Conservation (phyloP, 208 protist genomes). For the Leishmania turanica region DNA sequence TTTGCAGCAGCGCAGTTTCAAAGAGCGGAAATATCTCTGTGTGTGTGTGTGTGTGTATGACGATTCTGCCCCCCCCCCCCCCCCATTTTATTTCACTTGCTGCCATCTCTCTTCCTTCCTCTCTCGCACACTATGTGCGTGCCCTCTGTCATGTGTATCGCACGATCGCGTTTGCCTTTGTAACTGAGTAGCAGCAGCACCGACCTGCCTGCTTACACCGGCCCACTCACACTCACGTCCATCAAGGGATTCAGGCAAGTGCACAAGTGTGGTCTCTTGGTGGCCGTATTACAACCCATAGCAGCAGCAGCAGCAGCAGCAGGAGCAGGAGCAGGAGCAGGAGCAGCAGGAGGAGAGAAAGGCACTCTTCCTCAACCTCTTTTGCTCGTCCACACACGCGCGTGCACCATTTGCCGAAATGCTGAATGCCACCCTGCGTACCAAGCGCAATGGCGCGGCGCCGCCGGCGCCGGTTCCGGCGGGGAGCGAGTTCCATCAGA, state of each 20-base stretch:
- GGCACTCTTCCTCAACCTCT: background rate
- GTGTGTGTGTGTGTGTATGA: no score
- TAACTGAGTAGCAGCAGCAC: background rate
- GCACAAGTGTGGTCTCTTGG: background rate
- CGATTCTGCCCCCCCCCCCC: no score
- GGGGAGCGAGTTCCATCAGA: conserved; percentile 71
- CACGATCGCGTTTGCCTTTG: background rate
- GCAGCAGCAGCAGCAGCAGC: no score
- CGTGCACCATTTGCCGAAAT: background rate
- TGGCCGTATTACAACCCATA: background rate
- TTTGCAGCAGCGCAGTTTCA: background rate
- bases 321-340: no score
- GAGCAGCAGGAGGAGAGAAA: background rate
- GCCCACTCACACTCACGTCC: background rate
- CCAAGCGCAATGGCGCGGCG: conserved; percentile 11
- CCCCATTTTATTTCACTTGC: background rate
- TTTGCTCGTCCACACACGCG: background rate
- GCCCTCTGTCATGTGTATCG: background rate
- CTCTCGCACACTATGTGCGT: background rate
- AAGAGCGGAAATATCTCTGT: no score
- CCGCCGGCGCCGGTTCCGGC: background rate
- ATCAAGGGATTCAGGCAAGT: background rate
- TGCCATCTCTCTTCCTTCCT: background rate
- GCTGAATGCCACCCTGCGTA: conserved; percentile 11
- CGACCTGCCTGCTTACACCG: background rate